Conservation (phyloP, 768 basidiomycete species). For the Pleurotus sapidus region DNA sequence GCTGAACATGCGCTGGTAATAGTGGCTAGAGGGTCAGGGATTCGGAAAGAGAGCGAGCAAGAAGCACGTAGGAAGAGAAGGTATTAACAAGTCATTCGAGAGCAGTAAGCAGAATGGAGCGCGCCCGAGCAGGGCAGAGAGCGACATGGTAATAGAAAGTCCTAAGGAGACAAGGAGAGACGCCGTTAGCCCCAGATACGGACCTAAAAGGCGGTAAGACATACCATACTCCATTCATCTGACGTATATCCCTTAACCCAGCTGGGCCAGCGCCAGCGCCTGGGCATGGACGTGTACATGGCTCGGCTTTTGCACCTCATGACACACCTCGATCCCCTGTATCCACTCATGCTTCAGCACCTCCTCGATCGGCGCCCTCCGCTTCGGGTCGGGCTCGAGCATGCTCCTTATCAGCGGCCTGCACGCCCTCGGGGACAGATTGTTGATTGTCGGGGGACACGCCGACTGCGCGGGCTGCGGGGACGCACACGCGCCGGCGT, state of each 20-base stretch:
- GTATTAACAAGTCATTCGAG: too few relatives aligned
- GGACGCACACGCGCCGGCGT: constrained; percentile 57
- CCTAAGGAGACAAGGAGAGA: too few relatives aligned
- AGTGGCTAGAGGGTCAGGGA: neutral
- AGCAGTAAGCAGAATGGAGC: too few relatives aligned
- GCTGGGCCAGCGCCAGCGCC: constrained; percentile 52
- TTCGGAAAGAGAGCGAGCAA: neutral
- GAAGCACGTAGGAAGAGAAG: too few relatives aligned
- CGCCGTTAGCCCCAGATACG: too few relatives aligned
- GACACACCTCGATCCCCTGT: constrained; percentile 78
- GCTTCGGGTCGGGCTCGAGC: constrained; percentile 92
- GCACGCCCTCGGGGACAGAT: constrained; percentile 84
- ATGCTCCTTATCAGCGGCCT: constrained; percentile 83
- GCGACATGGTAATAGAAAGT: too few relatives aligned
- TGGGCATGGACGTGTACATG: constrained; percentile 73
- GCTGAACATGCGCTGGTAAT: too few relatives aligned
- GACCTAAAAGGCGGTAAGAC: too few relatives aligned
- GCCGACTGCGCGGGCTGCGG: constrained; percentile 39
- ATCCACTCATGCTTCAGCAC: constrained; percentile 80
- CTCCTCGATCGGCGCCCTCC: constrained; percentile 75
- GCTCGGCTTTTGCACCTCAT: constrained; percentile 52
- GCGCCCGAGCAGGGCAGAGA: too few relatives aligned
- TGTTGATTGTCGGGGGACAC: constrained; percentile 73
- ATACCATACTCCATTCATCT: too few relatives aligned
- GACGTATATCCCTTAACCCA: constrained; percentile 11